Base-by-base conservation (phyloP, 306 rosid species). In the Luffa aegyptiaca region DNA sequence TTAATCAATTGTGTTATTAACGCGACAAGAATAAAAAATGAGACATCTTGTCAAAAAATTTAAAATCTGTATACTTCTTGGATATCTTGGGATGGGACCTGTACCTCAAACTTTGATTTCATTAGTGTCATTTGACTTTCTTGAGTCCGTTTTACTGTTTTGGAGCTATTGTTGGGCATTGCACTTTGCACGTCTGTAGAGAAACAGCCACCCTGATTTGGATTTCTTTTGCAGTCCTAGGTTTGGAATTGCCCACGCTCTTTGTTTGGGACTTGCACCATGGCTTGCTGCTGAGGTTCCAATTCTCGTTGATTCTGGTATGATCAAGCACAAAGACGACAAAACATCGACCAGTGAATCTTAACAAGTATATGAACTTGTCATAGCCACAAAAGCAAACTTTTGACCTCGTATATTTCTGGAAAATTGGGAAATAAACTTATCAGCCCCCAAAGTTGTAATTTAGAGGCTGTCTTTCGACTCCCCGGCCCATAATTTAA, bases 201-300 rank as follows among this genome's bases (percentile, higher is more conserved):
- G 55, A 46, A 75, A 83, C 20, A 42, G 53, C 31, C 72, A 48
- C 79, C 75, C 56, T 79, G 66, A 59, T 37, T 6, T 10, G 79
- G 74, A 84, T 80, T 79, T 82, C 71, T 83, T 58, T 77, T 88
- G 86, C 91, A 96, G 99, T 82, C 99, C 99, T 33, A 90, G 99
- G 84, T 96, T 93, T 89, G 99, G 99, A 20, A 88, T 96, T 70
- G 98, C 99, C 7, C 99, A 93, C 86, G 97, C 98, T 20, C 98
- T 96, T 69, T 96, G 99, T 86, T 85, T 96, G 89, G 99, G 99
- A 18, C 99, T 96, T 86, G 99, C 98, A 20, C 99, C 99, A 5
- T 96, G 99, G 99, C 96, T 96, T 78, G 99, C 99, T 1, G 99
- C 99, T 0, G 99, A 96, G 88, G 80, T 96, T 83, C 99, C 99